phyloP scores from a whole-genome alignment of 2,329 filamentous ascomycete genomes.

The Stagonosporopsis tanaceti region DNA sequence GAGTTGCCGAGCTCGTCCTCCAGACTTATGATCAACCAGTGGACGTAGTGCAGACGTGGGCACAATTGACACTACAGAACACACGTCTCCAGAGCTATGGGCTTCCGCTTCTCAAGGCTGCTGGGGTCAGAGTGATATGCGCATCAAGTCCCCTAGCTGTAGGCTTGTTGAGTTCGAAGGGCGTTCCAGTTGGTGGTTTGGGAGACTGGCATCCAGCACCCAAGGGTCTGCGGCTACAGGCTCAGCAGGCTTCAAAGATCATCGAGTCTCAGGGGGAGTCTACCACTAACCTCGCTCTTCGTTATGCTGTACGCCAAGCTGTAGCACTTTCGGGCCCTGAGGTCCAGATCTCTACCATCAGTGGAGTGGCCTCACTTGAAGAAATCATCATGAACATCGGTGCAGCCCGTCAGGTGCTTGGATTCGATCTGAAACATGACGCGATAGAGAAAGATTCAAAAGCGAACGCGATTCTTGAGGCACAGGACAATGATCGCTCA shows the following conservation, averaged over 20 bases:
- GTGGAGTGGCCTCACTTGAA: slow-evolving; percentile 1
- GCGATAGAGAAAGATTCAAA: too few relatives aligned
- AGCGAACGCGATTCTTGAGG: background rate
- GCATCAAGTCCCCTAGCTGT: slow-evolving; percentile 5
- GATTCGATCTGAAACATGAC: background rate
- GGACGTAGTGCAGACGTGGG: slow-evolving; percentile 7
- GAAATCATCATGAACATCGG: background rate
- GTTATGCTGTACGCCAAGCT: slow-evolving; percentile 7
- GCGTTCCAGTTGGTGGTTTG: slow-evolving; percentile 5
- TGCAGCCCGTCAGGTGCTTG: slow-evolving; percentile 2
- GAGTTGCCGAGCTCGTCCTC: background rate
- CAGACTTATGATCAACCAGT: slow-evolving; percentile 1
- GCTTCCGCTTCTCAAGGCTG: background rate
- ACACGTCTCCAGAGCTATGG: slow-evolving; percentile 2
- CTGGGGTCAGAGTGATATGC: slow-evolving; percentile 2
- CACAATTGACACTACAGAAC: slow-evolving; percentile 5
- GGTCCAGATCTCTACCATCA: slow-evolving; percentile 4
- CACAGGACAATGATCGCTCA: background rate
- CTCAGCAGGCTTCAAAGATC: background rate
- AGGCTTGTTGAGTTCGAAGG: slow-evolving; percentile 2
- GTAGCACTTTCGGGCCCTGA: background rate
- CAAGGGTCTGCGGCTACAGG: background rate
- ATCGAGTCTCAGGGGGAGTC: slow-evolving; percentile 3
- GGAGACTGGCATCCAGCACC: slow-evolving; percentile 9
- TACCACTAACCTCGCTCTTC: slow-evolving; percentile 1